Evolutionary conservation across 192 early-diverging fungal species (phyloP).

Genomic region (Lunasporangiospora selenospora): DNA sequence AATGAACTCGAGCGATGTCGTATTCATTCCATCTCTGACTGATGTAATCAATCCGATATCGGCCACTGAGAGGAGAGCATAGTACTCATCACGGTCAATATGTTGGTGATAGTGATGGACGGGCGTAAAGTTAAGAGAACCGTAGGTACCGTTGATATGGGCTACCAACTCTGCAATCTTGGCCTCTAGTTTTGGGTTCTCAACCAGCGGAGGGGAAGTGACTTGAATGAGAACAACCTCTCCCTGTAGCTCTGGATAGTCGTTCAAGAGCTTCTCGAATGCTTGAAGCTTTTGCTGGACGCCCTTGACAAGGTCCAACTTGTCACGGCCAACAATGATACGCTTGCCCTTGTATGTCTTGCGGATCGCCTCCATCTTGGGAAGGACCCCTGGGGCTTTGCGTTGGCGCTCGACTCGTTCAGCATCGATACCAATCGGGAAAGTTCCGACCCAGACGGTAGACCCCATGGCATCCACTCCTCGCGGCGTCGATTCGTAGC

Average conservation of each 20-base stretch:
- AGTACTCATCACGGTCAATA: slow-evolving; percentile 96
- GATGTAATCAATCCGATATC: slow-evolving; percentile 92
- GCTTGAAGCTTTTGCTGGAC: slow-evolving; percentile 95
- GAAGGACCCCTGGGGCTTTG: slow-evolving; percentile 66
- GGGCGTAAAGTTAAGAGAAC: slow-evolving; percentile 94
- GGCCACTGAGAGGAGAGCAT: slow-evolving; percentile 90
- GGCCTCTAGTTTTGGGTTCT: slow-evolving; percentile 72
- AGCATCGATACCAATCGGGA: slow-evolving; percentile 98
- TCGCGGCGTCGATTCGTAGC: slow-evolving; percentile 91
- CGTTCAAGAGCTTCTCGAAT: slow-evolving; percentile 90
- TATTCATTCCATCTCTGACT: slow-evolving; percentile 98
- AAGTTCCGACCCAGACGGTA: slow-evolving; percentile 84
- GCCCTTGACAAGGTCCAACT: slow-evolving; percentile 92
- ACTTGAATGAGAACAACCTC: slow-evolving; percentile 95
- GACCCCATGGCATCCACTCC: slow-evolving; percentile 86
- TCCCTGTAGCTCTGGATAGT: slow-evolving; percentile 89
- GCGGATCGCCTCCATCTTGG: slow-evolving; percentile 81
- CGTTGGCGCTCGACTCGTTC: slow-evolving; percentile 70
- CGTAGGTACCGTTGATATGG: slow-evolving; percentile 94
- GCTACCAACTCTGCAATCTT: slow-evolving; percentile 92
- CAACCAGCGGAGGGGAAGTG: slow-evolving; percentile 83
- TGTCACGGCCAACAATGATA: slow-evolving; percentile 97
- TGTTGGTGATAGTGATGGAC: slow-evolving; percentile 93
- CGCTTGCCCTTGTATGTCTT: slow-evolving; percentile 88
- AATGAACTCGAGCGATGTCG: slow-evolving; percentile 91